These are phyloP conservation scores for Candida stauntonica DNA, from an alignment of 805 yeast genomes.

Conservation along the genomic window DNA sequence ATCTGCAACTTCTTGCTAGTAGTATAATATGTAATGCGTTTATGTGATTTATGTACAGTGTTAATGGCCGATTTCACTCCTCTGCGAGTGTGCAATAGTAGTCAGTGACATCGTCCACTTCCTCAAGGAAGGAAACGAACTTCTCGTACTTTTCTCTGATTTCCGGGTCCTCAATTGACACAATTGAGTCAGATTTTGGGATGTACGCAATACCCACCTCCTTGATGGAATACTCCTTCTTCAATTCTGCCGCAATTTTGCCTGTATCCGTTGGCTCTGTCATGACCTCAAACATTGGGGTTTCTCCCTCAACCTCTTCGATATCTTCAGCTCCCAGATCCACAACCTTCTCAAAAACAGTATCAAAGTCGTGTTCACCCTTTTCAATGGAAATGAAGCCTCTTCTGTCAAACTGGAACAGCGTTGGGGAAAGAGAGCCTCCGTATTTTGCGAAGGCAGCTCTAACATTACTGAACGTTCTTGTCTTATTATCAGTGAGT, in stretches of 20 bases:
- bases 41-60: no score
- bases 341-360: slow-evolving; percentile 65
- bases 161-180: slow-evolving; percentile 51
- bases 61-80: slow-evolving; percentile 20
- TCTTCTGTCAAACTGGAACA: slow-evolving; percentile 69
- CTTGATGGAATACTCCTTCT: slow-evolving; percentile 49
- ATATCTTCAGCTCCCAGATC: slow-evolving; percentile 78
- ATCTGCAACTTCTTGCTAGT: neutral
- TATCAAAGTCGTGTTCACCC: slow-evolving; percentile 45
- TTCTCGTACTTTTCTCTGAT: slow-evolving; percentile 48
- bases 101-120: slow-evolving; percentile 79
- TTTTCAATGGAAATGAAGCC: slow-evolving; percentile 64
- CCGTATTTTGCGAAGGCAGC: slow-evolving; percentile 68
- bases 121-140: slow-evolving; percentile 60
- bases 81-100: slow-evolving; percentile 62
- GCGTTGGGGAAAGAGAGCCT: slow-evolving; percentile 70
- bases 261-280: slow-evolving; percentile 66
- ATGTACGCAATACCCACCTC: slow-evolving; percentile 70
- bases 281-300: slow-evolving; percentile 40
- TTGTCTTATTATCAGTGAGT: slow-evolving; percentile 79
- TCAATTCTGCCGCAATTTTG: slow-evolving; percentile 53
- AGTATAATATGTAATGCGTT: neutral
- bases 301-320: slow-evolving; percentile 38
- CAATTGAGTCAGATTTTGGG: slow-evolving; percentile 57
- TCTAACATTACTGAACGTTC: slow-evolving; percentile 74